Evolutionary conservation across 2,329 filamentous ascomycete genomes (phyloP).

Genomic region (Dichotomopilus funicola): DNA sequence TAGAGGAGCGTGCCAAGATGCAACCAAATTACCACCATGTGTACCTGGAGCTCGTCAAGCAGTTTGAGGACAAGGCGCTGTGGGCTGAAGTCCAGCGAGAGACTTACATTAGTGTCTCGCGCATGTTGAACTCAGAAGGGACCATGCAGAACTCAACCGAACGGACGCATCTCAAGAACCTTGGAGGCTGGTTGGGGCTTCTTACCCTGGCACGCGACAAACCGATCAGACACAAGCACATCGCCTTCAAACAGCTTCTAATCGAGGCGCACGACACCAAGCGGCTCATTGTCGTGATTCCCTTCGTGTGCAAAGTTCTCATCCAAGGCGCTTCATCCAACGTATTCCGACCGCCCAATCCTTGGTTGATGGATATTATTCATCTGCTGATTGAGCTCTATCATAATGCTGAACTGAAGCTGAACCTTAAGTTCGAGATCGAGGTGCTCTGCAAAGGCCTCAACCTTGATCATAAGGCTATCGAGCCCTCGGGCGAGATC

Average conservation of each 20-base stretch:
- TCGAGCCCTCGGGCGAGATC: slow-evolving; percentile 82
- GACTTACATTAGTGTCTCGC: slow-evolving; percentile 79
- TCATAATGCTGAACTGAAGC: slow-evolving; percentile 83
- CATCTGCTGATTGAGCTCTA: slow-evolving; percentile 88
- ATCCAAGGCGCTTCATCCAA: slow-evolving; percentile 77
- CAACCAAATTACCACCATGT: slow-evolving; percentile 94
- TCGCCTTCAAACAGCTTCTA: slow-evolving; percentile 92
- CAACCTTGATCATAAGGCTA: slow-evolving; percentile 83
- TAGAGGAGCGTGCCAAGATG: slow-evolving; percentile 93
- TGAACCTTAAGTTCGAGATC: slow-evolving; percentile 98
- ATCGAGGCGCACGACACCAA: slow-evolving; percentile 92
- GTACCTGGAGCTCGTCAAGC: slow-evolving; percentile 81
- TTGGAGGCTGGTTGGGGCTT: slow-evolving; percentile 89
- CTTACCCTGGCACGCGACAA: slow-evolving; percentile 89
- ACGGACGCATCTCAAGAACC: slow-evolving; percentile 81
- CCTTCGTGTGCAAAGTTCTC: slow-evolving; percentile 95
- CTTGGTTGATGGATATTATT: slow-evolving; percentile 96
- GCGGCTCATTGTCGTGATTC: slow-evolving; percentile 83
- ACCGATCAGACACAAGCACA: slow-evolving; percentile 92
- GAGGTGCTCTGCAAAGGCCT: slow-evolving; percentile 94
- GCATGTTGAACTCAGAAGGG: slow-evolving; percentile 82
- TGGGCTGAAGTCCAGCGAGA: slow-evolving; percentile 89
- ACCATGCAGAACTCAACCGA: slow-evolving; percentile 81
- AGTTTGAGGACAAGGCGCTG: slow-evolving; percentile 70
- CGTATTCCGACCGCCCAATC: slow-evolving; percentile 90